A percentile compares a stretch with the other conserved stretches of the same genome.
These are phyloP conservation scores for Stagonosporopsis cucurbitacearum DNA, from an alignment of 2,329 filamentous ascomycete genomes.

Conservation along the genomic window DNA sequence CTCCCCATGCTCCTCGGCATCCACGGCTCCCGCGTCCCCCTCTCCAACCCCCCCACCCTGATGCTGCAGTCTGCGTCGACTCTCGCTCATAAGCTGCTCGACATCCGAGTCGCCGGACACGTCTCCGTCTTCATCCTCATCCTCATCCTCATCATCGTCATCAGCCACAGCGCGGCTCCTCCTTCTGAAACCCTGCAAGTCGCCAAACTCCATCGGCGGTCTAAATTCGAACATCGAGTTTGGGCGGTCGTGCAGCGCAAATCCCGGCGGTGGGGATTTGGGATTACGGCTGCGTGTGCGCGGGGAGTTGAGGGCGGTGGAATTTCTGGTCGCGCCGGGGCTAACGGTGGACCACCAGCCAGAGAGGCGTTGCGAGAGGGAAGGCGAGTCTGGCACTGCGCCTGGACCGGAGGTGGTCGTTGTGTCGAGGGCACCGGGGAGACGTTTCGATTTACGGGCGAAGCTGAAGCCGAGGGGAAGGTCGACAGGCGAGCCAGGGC, in stretches of 20 bases:
- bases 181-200: constrained; percentile 42
- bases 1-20: constrained; percentile 24
- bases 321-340: constrained; percentile 21
- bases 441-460: constrained; percentile 24
- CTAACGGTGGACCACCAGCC: constrained; percentile 49
- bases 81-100: constrained; percentile 2
- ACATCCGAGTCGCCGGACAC: neutral
- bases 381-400: constrained; percentile 36
- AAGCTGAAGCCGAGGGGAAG: constrained; percentile 42
- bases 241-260: constrained; percentile 36
- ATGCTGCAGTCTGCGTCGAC: constrained; percentile 15
- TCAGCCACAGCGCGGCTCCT: constrained; percentile 58
- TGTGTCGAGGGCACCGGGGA: constrained; percentile 17
- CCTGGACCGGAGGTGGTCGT: neutral
- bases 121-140: constrained; percentile 18
- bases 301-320: constrained; percentile 12
- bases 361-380: constrained; percentile 37
- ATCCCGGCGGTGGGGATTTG: constrained; percentile 21
- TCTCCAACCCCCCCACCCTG: constrained; percentile 11
- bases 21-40: neutral
- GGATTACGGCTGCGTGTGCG: constrained; percentile 8
- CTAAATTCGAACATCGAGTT: constrained; percentile 49
- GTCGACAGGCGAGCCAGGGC: constrained; percentile 38
- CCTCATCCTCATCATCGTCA: constrained; percentile 38
- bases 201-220: constrained; percentile 30